phyloP scores from a whole-genome alignment of 176 grass and related monocot genomes.

The Oryza longistaminata region DNA sequence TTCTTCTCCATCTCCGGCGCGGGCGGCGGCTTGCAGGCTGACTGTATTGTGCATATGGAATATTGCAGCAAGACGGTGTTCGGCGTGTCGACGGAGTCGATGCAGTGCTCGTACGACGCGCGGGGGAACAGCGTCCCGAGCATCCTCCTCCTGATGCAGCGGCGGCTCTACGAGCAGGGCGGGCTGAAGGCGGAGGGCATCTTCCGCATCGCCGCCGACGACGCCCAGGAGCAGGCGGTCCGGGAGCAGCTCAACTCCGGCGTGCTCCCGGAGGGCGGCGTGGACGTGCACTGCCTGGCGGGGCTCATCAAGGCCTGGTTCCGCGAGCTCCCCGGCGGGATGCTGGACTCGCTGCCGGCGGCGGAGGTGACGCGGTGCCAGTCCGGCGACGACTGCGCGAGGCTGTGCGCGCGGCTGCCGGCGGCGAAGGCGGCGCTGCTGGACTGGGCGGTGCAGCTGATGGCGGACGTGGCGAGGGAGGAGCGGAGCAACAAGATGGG shows the following conservation, averaged over 20 bases:
- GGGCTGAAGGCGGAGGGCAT: constrained; percentile 73
- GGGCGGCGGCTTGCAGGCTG: no score
- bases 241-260: constrained; percentile 70
- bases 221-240: constrained; percentile 56
- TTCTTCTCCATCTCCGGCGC: background rate
- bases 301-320: constrained; percentile 98
- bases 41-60: no score
- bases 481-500: constrained; percentile 82
- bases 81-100: constrained; percentile 80
- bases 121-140: constrained; percentile 66
- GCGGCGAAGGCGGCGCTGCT: constrained; percentile 64
- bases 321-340: constrained; percentile 73
- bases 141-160: constrained; percentile 69
- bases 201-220: constrained; percentile 79
- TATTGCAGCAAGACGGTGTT: constrained; percentile 59
- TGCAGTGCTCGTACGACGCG: constrained; percentile 72
- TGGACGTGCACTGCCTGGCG: constrained; percentile 76
- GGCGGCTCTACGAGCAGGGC: constrained; percentile 54
- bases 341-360: constrained; percentile 67
- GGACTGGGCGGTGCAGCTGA: constrained; percentile 85
- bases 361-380: constrained; percentile 69
- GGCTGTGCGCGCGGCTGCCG: constrained; percentile 41
- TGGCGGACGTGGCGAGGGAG: constrained; percentile 80
- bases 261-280: constrained; percentile 43
- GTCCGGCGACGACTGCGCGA: constrained; percentile 53